Conservation (phyloP, 371 early-diverging fungal species). For the Mortierella sp. region DNA sequence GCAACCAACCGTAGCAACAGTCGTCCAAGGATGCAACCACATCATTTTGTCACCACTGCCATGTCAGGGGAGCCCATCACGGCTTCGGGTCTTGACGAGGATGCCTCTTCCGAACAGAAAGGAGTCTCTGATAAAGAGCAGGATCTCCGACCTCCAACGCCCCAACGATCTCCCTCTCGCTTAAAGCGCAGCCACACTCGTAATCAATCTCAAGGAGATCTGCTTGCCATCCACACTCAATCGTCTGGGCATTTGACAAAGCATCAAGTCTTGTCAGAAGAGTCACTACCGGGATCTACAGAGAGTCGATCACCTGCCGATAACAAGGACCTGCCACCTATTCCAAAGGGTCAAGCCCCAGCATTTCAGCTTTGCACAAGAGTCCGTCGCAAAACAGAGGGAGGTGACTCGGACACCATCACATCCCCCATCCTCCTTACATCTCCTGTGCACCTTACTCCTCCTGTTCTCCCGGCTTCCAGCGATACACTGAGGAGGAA, state of each 20-base stretch:
- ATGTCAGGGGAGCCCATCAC: background rate
- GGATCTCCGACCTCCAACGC: background rate
- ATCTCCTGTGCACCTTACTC: no score
- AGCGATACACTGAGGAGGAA: background rate
- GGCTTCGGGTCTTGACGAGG: background rate
- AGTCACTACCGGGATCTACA: slow-evolving; percentile 17
- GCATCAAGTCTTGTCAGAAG: slow-evolving; percentile 25
- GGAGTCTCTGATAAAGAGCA: no score
- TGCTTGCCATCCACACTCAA: background rate
- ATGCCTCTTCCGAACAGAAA: background rate
- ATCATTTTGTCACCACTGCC: slow-evolving; percentile 18
- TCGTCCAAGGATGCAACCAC: slow-evolving; percentile 24
- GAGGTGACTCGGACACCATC: background rate
- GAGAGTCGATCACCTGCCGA: background rate
- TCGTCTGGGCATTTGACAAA: background rate
- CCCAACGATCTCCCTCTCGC: slow-evolving; percentile 14
- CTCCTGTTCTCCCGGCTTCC: no score
- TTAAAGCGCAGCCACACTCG: slow-evolving; percentile 6
- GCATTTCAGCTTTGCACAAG: slow-evolving; percentile 10
- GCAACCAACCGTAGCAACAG: slow-evolving; percentile 18
- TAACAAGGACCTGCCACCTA: slow-evolving; percentile 24
- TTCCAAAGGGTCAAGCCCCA: no score
- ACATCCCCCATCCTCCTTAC: background rate
- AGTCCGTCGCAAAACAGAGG: background rate
- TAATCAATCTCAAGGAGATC: background rate